Percentiles rank a stretch among this genome's conserved stretches.
Evolutionary conservation across 148 eudicot genomes (phyloP).

Genomic region (Rhododendron vialii): DNA sequence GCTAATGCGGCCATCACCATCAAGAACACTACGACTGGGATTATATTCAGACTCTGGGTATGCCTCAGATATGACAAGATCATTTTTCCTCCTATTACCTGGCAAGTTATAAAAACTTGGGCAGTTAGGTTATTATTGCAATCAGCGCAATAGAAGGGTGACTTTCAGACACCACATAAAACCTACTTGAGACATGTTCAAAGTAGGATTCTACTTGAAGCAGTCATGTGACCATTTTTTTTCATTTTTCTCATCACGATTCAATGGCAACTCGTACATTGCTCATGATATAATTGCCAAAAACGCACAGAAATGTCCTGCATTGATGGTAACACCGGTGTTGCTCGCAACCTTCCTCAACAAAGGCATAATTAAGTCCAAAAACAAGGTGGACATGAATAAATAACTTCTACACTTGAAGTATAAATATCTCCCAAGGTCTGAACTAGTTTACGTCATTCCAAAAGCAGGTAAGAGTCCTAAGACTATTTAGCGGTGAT

Average conservation of each 20-base stretch:
- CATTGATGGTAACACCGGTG: background rate
- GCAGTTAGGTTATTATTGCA: background rate
- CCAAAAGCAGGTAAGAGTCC: background rate
- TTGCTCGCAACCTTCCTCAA: background rate
- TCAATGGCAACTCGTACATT: background rate
- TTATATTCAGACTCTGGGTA: constrained; percentile 90
- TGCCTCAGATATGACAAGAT: constrained; percentile 57
- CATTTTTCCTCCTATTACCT: constrained; percentile 67
- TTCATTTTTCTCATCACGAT: background rate
- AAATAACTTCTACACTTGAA: background rate
- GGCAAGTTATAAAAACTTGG: background rate
- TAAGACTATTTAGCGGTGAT: too few relatives aligned
- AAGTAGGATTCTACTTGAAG: background rate
- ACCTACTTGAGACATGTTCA: background rate
- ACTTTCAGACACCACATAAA: constrained; percentile 1
- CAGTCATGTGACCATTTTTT: background rate
- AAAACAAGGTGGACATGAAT: background rate
- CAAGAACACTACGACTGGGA: constrained; percentile 74
- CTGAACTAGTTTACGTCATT: background rate
- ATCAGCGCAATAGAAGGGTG: background rate
- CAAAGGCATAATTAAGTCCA: background rate
- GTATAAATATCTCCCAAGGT: background rate
- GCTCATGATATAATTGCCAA: background rate
- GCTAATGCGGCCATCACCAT: constrained; percentile 60
- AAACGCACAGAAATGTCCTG: background rate